Evolutionary conservation across 768 basidiomycete species (phyloP).

Genomic region (Amyloporia xantha): DNA sequence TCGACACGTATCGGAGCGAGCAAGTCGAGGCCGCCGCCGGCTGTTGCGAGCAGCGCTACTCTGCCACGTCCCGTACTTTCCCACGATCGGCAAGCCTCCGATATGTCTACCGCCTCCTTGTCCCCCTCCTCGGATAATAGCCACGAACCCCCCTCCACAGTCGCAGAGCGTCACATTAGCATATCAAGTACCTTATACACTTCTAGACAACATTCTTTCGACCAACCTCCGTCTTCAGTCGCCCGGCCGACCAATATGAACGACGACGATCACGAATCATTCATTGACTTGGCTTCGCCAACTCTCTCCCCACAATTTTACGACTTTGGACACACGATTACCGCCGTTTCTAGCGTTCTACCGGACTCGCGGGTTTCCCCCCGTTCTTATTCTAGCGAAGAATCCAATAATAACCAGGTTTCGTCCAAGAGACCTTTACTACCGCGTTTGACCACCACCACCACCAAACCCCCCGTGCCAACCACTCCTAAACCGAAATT

Average conservation of each 20-base stretch:
- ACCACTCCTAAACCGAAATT: conserved; percentile 42
- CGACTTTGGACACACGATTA: not conserved
- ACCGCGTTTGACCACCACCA: conserved; percentile 23
- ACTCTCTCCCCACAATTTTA: conserved; percentile 7
- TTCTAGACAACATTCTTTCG: conserved; percentile 20
- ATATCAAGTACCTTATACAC: conserved; percentile 38
- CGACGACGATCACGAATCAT: conserved; percentile 36
- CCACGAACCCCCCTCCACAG: conserved; percentile 18
- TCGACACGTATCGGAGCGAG: not conserved
- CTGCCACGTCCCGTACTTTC: conserved; percentile 3
- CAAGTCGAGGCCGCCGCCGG: not conserved
- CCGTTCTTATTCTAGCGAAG: conserved; percentile 4
- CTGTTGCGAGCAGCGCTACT: not conserved
- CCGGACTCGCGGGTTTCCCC: conserved; percentile 5
- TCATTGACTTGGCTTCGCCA: conserved; percentile 41
- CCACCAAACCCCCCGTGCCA: conserved; percentile 39
- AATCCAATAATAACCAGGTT: conserved; percentile 8
- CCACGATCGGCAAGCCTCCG: conserved; percentile 11
- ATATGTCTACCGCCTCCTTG: conserved; percentile 1
- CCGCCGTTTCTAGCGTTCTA: not conserved
- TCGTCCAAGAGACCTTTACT: conserved; percentile 25
- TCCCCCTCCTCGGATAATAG: not conserved
- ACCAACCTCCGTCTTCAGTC: conserved; percentile 1
- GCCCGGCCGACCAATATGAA: conserved; percentile 20
- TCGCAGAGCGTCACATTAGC: conserved; percentile 33